Evolutionary conservation across 805 yeast genomes (phyloP), one percentile per base, ranked within the genome.

Genomic region (Sungouiella thailandica): DNA sequence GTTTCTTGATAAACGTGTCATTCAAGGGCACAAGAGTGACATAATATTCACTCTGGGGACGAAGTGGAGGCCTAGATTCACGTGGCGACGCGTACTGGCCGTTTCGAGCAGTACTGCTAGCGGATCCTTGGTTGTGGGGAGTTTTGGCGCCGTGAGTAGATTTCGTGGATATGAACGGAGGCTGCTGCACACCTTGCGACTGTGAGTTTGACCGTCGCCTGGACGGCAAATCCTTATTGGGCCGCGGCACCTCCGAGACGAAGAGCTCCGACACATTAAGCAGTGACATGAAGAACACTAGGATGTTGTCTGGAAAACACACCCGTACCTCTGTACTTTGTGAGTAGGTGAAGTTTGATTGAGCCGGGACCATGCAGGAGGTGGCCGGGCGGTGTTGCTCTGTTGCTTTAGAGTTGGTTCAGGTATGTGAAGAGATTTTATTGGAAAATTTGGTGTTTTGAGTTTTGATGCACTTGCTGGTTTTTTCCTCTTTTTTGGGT

Each of bases 1-100:
- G 78, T 55, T 90, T 93, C 37, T 79, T 72, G 25, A 79, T 83
- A 53, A 89, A 88, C 0, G 96, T 81, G 32, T 76, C 85, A 57
- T 90, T 90, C 31, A 88, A 61, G 0, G 97, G 80, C 10, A 75
- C 58, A 31, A 93, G 65, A 4, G 86, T 78, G n/a, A 89, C 73
- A 27, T 83, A 74, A 53, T 78, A 79, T 28, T 64, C 49, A 10
- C 43, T 45, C 62, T 32, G 57, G 44, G 31, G 52, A 52, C 40
- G 50, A 44, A 34, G 40, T 14, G 52, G 59, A 23, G 43, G 43
- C 36, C 46, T 45, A 41, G 27, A 11, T 29, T 23, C 12, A 36
- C 19, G 8, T 35, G 28, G 12, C 40, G 12, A 18, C 38, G 24
- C 9, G 31, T 13, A 15, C 27, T 4, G 28, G 30, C 24, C 22